phyloP scores from a whole-genome alignment of 352 stramenopile species.

The Discostella stelligera region DNA sequence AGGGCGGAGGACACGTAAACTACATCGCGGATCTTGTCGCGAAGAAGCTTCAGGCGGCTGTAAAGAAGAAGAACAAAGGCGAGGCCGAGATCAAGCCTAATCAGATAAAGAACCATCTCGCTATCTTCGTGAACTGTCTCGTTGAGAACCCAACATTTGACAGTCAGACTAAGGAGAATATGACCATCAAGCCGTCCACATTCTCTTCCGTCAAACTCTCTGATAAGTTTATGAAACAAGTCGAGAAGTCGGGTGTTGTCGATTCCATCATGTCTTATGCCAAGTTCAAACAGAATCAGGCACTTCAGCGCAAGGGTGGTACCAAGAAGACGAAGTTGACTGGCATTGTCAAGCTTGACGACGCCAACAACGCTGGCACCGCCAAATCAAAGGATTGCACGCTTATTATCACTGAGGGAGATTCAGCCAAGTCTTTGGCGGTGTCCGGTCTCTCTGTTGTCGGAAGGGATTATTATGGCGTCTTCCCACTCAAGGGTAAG shows the following conservation, averaged over 20 bases:
- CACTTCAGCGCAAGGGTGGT: slow-evolving; percentile 90
- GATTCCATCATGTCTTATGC: slow-evolving; percentile 90
- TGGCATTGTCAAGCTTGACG: slow-evolving; percentile 98
- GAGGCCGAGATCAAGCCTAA: slow-evolving; percentile 89
- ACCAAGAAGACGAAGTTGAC: slow-evolving; percentile 84
- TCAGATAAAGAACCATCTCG: slow-evolving; percentile 97
- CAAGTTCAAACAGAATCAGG: slow-evolving; percentile 91
- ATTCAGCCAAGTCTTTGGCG: slow-evolving; percentile 98
- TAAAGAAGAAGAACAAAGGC: slow-evolving; percentile 94
- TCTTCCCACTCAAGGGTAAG: slow-evolving; percentile 98
- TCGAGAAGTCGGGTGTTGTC: slow-evolving; percentile 94
- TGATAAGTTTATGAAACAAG: slow-evolving; percentile 91
- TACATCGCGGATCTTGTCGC: slow-evolving; percentile 93
- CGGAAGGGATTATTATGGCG: slow-evolving; percentile 96
- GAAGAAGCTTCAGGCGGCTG: slow-evolving; percentile 62
- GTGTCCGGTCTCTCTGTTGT: slow-evolving; percentile 98
- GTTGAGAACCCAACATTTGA: slow-evolving; percentile 99
- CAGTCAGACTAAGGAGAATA: slow-evolving; percentile 99
- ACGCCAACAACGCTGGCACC: slow-evolving; percentile 96
- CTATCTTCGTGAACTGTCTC: slow-evolving; percentile 97
- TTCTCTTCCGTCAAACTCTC: slow-evolving; percentile 90
- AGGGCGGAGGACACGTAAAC: slow-evolving; percentile 94
- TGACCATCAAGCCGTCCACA: slow-evolving; percentile 89
- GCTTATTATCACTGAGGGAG: slow-evolving; percentile 98
- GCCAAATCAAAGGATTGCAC: slow-evolving; percentile 88